Evolutionary conservation across 441 rosid genomes (phyloP), one percentile per base, ranked within the genome.

Genomic region (Populus hybrid): DNA sequence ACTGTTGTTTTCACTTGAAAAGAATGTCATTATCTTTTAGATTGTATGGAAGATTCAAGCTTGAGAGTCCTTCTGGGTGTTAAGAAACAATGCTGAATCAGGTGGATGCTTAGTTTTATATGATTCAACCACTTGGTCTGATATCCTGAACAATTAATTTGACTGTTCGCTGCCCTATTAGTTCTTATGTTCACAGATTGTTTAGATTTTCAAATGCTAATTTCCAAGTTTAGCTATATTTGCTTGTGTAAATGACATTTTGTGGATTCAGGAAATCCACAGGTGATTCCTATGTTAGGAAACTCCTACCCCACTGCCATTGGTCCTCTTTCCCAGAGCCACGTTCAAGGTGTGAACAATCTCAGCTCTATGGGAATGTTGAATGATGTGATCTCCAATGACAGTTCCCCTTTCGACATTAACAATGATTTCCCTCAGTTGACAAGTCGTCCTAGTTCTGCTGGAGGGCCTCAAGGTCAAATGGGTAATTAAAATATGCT

Each of bases 401-500:
- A 97, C 74, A 85, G 79, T 80, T 92, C 98, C 30, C 97, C 98
- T 2, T 97, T 92, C 69, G 97, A 97, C 85, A 97, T 97, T 77
- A 92, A 90, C 73, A 90, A 89, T 84, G 99, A 97, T 81, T 97
- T 97, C 78, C 99, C 99, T 73, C 93, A 86, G 85, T 84, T 97
- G 86, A 88, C 93, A 20, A 94, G 97, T 86, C 95, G 93, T 34
- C 98, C 99, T 81, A 89, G 83, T 83, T 97, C 98, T 69, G 96
- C 97, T 11, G 98, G 98, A 57, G 98, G 97, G 66, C 90, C 95
- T 81, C 99, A 94, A 86, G 98, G 98, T 77, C 99, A 94, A 87
- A 68, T 95, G 86, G 98, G 98, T 93, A 83, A 83, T 14, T 72
- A 65, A 77, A 79, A 46, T 65, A 70, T 16, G 64, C 59, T 23